Evolutionary conservation across 2,329 filamentous ascomycete genomes (phyloP).

Genomic region (Elsinoe ampelina): DNA sequence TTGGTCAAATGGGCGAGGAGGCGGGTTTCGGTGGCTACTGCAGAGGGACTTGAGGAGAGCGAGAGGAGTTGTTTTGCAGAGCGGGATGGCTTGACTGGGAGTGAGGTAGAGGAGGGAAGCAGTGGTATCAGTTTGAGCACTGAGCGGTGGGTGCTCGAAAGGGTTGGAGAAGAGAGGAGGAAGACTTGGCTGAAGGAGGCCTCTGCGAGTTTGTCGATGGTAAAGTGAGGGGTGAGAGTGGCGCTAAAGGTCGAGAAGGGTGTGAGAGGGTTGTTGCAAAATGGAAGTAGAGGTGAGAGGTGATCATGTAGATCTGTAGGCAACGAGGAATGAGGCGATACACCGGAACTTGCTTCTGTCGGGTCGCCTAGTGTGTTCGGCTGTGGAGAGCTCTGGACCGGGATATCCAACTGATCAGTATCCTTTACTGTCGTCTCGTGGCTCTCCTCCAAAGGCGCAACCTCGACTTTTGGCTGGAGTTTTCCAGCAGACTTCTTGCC

Average conservation of each 20-base stretch:
- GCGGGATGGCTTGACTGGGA: constrained; percentile 41
- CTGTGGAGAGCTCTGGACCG: not conserved
- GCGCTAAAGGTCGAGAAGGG: constrained; percentile 35
- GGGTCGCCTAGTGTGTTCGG: not conserved
- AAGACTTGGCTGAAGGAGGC: constrained; percentile 60
- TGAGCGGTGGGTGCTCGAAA: constrained; percentile 25
- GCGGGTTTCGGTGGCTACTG: constrained; percentile 39
- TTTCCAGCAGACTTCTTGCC: too few relatives aligned
- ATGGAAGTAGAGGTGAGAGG: constrained; percentile 21
- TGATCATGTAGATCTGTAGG: constrained; percentile 15
- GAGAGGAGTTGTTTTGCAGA: constrained; percentile 34
- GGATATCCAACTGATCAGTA: constrained; percentile 16
- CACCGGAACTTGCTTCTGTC: not conserved
- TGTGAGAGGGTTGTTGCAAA: constrained; percentile 26
- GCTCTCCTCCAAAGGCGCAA: too few relatives aligned
- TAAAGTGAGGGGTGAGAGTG: constrained; percentile 35
- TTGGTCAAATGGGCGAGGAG: constrained; percentile 49
- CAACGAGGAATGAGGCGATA: not conserved
- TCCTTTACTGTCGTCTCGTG: too few relatives aligned
- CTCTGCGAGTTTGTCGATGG: constrained; percentile 54
- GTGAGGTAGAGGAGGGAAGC: constrained; percentile 30
- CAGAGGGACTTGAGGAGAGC: constrained; percentile 36
- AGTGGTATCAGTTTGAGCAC: constrained; percentile 41
- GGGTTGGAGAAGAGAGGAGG: constrained; percentile 36
- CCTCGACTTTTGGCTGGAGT: too few relatives aligned